These are phyloP conservation scores for Russula olivacea DNA, from an alignment of 768 basidiomycete genomes.

Conservation along the genomic window DNA sequence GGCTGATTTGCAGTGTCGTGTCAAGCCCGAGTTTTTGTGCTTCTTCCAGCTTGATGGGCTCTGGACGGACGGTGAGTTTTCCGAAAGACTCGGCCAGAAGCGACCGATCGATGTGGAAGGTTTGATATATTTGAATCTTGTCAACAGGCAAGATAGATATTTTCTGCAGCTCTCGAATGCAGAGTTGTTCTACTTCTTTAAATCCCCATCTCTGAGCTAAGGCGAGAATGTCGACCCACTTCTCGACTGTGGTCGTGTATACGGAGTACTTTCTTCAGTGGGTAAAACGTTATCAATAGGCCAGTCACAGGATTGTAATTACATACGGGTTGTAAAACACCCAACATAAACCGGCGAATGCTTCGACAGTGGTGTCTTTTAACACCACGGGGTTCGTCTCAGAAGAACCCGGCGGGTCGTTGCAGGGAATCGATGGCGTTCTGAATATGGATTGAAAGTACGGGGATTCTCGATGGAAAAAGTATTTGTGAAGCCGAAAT, in stretches of 20 bases:
- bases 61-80: slow-evolving; percentile 45
- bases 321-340: slow-evolving; percentile 34
- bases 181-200: slow-evolving; percentile 42
- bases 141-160: slow-evolving; percentile 42
- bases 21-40: slow-evolving; percentile 50
- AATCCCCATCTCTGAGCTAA: slow-evolving; percentile 56
- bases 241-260: slow-evolving; percentile 43
- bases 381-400: slow-evolving; percentile 31
- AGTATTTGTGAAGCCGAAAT: slow-evolving; percentile 55
- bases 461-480: slow-evolving; percentile 56
- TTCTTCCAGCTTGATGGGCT: slow-evolving; percentile 48
- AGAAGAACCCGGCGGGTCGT: slow-evolving; percentile 28
- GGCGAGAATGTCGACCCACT: slow-evolving; percentile 50
- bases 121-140: slow-evolving; percentile 53
- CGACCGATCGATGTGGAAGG: slow-evolving; percentile 41
- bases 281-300: slow-evolving; percentile 25
- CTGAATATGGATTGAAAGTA: slow-evolving; percentile 36
- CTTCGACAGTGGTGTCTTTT: slow-evolving; percentile 26
- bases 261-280: slow-evolving; percentile 46
- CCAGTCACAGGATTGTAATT: slow-evolving; percentile 22
- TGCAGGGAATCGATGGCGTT: slow-evolving; percentile 22
- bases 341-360: slow-evolving; percentile 31
- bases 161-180: slow-evolving; percentile 48
- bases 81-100: slow-evolving; percentile 50
- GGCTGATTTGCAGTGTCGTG: slow-evolving; percentile 47